Conservation (phyloP, 2,329 filamentous ascomycete species). For the Penicillium vulpinum region DNA sequence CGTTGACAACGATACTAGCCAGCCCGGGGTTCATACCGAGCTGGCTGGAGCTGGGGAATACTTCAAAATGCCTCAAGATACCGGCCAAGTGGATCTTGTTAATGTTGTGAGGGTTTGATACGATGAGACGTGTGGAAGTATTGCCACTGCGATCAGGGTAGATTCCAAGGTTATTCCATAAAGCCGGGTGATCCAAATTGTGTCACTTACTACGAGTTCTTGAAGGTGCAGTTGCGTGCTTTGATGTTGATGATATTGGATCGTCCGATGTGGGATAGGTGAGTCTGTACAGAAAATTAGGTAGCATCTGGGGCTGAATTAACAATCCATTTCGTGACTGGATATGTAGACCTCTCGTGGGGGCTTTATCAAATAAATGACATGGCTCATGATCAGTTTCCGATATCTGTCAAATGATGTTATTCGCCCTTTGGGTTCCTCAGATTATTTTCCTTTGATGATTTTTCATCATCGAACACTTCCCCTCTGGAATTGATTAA, state of each 20-base stretch:
- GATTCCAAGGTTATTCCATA: not conserved
- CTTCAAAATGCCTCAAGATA: not conserved
- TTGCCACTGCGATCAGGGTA: too few species aligned
- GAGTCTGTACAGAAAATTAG: not conserved
- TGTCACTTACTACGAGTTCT: not conserved
- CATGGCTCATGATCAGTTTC: not conserved
- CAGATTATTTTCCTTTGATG: not conserved
- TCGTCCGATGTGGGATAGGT: not conserved
- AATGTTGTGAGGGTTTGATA: not conserved
- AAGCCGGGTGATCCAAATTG: not conserved
- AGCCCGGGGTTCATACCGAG: not conserved
- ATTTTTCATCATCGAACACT: not conserved
- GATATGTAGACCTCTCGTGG: not conserved
- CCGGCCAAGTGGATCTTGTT: not conserved
- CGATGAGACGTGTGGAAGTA: not conserved
- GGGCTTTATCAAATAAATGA: not conserved
- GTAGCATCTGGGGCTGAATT: not conserved
- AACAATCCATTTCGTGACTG: not conserved
- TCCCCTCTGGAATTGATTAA: not conserved
- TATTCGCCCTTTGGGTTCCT: not conserved
- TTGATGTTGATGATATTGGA: not conserved
- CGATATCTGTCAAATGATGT: not conserved
- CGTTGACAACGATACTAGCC: not conserved
- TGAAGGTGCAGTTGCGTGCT: not conserved
- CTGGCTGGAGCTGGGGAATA: not conserved